Base-by-base conservation (phyloP, 805 yeast genomes). In the Yamadazyma tumulicola region DNA sequence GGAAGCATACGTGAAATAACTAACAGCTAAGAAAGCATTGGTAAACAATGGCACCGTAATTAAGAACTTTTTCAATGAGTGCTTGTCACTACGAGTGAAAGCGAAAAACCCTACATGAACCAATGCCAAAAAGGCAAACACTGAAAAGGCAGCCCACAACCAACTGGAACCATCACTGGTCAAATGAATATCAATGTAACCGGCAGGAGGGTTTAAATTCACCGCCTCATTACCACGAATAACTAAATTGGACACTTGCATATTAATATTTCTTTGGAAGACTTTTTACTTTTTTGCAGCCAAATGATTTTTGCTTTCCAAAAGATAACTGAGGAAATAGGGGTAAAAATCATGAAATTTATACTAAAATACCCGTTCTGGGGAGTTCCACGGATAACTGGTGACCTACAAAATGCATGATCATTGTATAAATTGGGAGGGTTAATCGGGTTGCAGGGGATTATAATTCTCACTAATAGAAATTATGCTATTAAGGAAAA, bases 161-260 rank as follows among this genome's bases (percentile, higher is more conserved):
- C 83, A 79, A 52, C 74, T 75, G 6, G 83, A 77, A 52, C 86
- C 85, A 47, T 72, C 75, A 10, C 51, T 41, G 9, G 82, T 77
- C 21, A 79, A 40, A 36, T 69, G 71, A 49, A 76, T 68, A 42
- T 75, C 81, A 32, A 68, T 55, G 13, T 53, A 57, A 5, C 59
- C 42, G 6, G 45, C 16, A 11, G 59, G 51, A 6, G 74, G 72
- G 45, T 77, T 77, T 34, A 69, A 46, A 6, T 44, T 35, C 13
- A 72, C 48, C 8, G 72, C 77, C 26, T 66, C 49, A 42, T 69
- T 69, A 10, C 59, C 31, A 14, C 46, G 37, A 25, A 17, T 24
- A 20, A 33, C 8, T 12, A 24, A 12, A 12, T 24, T 7, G 14
- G 27, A 7, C 8, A 24, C 6, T 8, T 13, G 6, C 27, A 24